phyloP scores from a whole-genome alignment of 495 filamentous ascomycete species.

The Talaromyces thailandensis region DNA sequence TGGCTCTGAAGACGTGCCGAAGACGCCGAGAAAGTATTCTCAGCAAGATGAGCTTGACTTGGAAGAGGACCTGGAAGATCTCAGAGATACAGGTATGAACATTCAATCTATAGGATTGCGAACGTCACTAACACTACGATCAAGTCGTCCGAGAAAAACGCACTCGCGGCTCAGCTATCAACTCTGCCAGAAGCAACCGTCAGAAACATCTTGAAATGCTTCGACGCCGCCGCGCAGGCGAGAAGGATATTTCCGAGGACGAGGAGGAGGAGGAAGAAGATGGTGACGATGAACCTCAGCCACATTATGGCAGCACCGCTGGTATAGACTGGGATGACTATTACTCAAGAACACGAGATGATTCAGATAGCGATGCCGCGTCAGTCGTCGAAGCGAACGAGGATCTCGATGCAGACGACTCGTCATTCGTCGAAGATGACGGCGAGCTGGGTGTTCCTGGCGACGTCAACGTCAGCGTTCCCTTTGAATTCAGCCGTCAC shows the following conservation, averaged over 20 bases:
- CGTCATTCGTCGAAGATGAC: slow-evolving; percentile 63
- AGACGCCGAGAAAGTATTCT: background rate
- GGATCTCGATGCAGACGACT: slow-evolving; percentile 52
- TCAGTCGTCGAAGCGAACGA: slow-evolving; percentile 26
- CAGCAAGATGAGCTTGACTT: slow-evolving; percentile 28
- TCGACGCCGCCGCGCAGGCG: slow-evolving; percentile 48
- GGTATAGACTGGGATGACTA: background rate
- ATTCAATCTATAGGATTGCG: background rate
- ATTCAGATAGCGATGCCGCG: slow-evolving; percentile 26
- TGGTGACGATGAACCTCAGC: slow-evolving; percentile 1
- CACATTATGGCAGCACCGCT: slow-evolving; percentile 4
- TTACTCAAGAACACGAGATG: slow-evolving; percentile 3
- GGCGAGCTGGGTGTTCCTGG: slow-evolving; percentile 35
- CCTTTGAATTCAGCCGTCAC: slow-evolving; percentile 61
- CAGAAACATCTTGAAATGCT: slow-evolving; percentile 44
- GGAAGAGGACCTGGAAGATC: slow-evolving; percentile 35
- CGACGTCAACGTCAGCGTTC: slow-evolving; percentile 53
- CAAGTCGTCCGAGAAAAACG: slow-evolving; percentile 30
- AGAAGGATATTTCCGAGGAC: slow-evolving; percentile 27
- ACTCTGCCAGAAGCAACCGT: slow-evolving; percentile 33
- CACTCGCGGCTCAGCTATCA: slow-evolving; percentile 29
- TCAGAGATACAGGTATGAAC: slow-evolving; percentile 32
- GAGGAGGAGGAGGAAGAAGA: slow-evolving; percentile 16
- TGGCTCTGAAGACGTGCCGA: background rate
- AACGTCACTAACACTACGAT: slow-evolving; percentile 4